Evolutionary conservation across 192 early-diverging fungal genomes (phyloP), one percentile per base, ranked within the genome.

Genomic region (Coemansia sp.): DNA sequence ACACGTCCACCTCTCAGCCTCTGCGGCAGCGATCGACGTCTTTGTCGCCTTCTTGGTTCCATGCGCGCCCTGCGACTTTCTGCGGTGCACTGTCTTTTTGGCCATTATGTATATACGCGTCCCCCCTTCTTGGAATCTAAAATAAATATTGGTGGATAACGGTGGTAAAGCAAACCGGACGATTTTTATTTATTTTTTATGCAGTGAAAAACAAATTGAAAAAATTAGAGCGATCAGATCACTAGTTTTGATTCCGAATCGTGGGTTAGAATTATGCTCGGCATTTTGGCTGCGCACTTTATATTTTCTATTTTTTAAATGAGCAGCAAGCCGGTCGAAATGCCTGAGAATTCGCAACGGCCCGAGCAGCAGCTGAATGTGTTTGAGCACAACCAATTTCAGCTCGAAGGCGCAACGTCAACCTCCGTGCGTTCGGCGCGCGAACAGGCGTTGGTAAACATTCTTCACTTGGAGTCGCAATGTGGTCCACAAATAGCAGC

Each of bases 41-140:
- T 47, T 64, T 2, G 55, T 50, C 0, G 62, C 49, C 40, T 28
- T 6, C 58, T 53, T 53, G 34, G 9, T 22, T 6, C 51, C n/a
- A 2, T 25, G 17, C 21, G 15, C 34, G n/a, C 48, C 46, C 40
- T 68, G 65, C 20, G 66, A 58, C 60, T 53, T 79, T 66, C 53
- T 72, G 60, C 76, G 71, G 40, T 66, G 37, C 12, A 69, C 59
- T n/a, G 76, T 79, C 60, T 73, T 73, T 12, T 44, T 64, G 19
- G 47, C 67, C 76, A 78, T 78, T 36, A 14, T 53, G 48, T 19
- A 34, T 17, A 21, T 8, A 15, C 28, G 28, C 28, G 28, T 31
- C 28, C 28, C 28, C 28, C 26, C 28, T 31, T 5, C 28, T 31
- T 31, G 28, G 28, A 31, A 31, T 31, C 28, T 31, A 31, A 31